A percentile compares a stretch with the other conserved stretches of the same genome.
Evolutionary conservation across 345 rosid genomes (phyloP).

Genomic region (Brassica cretica): DNA sequence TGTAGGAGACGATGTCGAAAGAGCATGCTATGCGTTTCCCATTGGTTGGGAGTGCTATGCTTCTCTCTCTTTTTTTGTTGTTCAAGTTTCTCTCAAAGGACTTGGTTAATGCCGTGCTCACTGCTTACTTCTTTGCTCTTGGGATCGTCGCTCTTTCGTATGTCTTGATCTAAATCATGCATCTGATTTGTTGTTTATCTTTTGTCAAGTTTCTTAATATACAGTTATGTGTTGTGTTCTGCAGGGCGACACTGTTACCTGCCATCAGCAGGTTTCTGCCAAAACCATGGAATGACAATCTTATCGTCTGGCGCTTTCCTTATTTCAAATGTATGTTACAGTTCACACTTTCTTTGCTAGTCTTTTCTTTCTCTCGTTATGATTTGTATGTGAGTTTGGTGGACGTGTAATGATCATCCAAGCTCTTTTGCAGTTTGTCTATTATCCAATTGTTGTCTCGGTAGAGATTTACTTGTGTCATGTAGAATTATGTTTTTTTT

Average conservation of each 20-base stretch:
- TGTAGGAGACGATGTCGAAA: slow-evolving; percentile 96
- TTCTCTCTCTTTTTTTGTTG: slow-evolving; percentile 86
- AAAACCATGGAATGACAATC: slow-evolving; percentile 74
- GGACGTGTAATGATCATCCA: neutral
- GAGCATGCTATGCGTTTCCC: slow-evolving; percentile 99
- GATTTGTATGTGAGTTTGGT: neutral
- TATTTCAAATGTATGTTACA: slow-evolving; percentile 70
- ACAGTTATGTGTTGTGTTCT: slow-evolving; percentile 30
- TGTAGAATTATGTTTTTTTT: slow-evolving; percentile 41
- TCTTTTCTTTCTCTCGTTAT: neutral
- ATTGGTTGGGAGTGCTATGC: slow-evolving; percentile 96
- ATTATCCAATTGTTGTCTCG: slow-evolving; percentile 22
- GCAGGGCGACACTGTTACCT: slow-evolving; percentile 90
- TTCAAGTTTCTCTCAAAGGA: slow-evolving; percentile 96
- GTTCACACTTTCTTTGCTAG: neutral
- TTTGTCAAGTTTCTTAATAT: slow-evolving; percentile 20
- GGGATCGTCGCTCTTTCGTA: slow-evolving; percentile 96
- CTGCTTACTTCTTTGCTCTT: slow-evolving; percentile 90
- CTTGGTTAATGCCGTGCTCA: slow-evolving; percentile 91
- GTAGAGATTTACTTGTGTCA: slow-evolving; percentile 40
- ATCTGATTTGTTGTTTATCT: neutral
- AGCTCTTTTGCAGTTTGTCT: neutral
- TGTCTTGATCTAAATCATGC: slow-evolving; percentile 34
- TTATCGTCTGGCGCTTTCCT: slow-evolving; percentile 74
- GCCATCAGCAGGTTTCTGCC: slow-evolving; percentile 76